Evolutionary conservation across 2,329 filamentous ascomycete genomes (phyloP), one percentile per base, ranked within the genome.

Genomic region (Sporothrix variecibatus): DNA sequence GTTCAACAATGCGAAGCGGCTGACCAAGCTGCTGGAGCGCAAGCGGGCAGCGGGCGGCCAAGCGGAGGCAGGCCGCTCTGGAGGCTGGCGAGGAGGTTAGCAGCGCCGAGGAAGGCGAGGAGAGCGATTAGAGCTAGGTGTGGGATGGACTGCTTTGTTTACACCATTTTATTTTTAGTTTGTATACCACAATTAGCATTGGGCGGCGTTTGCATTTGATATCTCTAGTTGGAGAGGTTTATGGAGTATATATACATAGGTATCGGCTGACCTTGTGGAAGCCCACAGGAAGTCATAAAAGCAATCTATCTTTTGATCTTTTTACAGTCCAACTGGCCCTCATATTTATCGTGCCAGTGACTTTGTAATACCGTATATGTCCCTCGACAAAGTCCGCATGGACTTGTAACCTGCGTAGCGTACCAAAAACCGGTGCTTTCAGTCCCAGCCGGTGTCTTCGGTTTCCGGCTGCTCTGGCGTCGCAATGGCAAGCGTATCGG

Each of bases 1-100:
- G 0, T 98, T 98, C 80, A 97, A 97, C 81, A 88, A 89, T 3
- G 94, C 95, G 0, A 97, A 94, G 85, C 92, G 92, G 77, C 80
- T 98, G 78, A 93, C 92, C 81, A 93, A 92, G 81, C 81, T 98
- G 77, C 82, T 98, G 74, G 93, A 95, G 28, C 91, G 87, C 84
- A 94, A 94, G 82, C 86, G 85, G 85, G 77, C 88, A 90, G 74
- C 84, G 89, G 73, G 88, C 87, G 69, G 88, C 87, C 15, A 90
- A 85, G 81, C 87, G 85, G 80, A 87, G 87, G 76, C 85, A 87
- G 76, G 86, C 85, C 76, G 87, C 85, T 3, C 83, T 86, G 38
- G 86, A 87, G 28, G 84, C 84, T 0, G 86, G 85, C 1, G 86
- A 87, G 75, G 85, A 86, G 60, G 83, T 86, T 8, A 85, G 84